These are phyloP conservation scores for Limtongozyma cylindracea DNA, from an alignment of 805 yeast species.

Conservation along the genomic window DNA sequence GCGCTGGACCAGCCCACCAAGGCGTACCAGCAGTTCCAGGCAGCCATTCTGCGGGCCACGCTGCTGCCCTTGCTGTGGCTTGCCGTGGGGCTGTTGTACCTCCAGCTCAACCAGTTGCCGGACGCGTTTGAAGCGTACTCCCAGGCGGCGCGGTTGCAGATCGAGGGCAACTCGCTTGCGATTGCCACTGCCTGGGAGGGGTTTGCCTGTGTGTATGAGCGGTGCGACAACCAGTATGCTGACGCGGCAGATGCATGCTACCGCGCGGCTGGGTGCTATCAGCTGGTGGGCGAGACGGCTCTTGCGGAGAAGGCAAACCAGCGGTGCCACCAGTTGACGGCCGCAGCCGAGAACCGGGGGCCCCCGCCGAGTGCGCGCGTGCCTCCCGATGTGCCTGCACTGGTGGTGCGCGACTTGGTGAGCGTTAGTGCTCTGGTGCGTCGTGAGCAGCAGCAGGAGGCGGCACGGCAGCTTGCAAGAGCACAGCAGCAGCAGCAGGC, in stretches of 20 bases:
- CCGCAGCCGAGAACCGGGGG: constrained; percentile 15
- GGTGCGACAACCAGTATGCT: constrained; percentile 30
- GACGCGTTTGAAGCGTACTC: constrained; percentile 47
- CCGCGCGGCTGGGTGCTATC: constrained; percentile 23
- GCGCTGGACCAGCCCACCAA: constrained; percentile 17
- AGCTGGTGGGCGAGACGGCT: constrained; percentile 17
- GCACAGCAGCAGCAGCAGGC: neutral
- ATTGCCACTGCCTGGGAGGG: constrained; percentile 46
- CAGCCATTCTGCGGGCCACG: constrained; percentile 25
- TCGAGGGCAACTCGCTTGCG: constrained; percentile 17
- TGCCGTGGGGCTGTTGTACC: constrained; percentile 34
- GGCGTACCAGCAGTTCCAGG: constrained; percentile 29
- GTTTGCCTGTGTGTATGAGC: constrained; percentile 30
- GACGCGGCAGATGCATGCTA: constrained; percentile 37
- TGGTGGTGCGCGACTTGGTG: constrained; percentile 14
- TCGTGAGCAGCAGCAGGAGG: neutral
- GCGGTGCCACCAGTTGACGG: constrained; percentile 15
- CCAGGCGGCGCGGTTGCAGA: constrained; percentile 28
- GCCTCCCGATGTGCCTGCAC: constrained; percentile 21
- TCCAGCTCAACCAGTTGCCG: constrained; percentile 30
- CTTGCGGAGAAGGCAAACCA: constrained; percentile 15
- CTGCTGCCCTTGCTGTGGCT: constrained; percentile 38
- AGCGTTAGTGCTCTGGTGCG: constrained; percentile 10
- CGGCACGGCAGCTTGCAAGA: neutral
- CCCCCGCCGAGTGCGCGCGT: constrained; percentile 17